A percentile compares a stretch with the other conserved stretches of the same genome.
phyloP scores from a whole-genome alignment of 2,329 filamentous ascomycete genomes.

The Lachnellula arida region DNA sequence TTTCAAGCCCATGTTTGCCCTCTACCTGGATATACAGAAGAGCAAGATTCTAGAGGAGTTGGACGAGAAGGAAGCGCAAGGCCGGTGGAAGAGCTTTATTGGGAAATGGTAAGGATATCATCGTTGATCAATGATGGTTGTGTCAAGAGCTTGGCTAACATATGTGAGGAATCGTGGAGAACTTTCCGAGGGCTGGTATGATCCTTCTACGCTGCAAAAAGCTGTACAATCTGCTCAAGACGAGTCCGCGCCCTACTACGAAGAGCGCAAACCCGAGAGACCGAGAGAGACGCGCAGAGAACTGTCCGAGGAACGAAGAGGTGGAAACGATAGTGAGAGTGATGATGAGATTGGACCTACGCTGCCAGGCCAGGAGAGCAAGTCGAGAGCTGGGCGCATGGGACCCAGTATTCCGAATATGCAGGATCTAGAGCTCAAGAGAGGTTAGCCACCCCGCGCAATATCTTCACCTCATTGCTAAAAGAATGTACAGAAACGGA shows the following conservation, averaged over 20 bases:
- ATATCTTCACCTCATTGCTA: not conserved
- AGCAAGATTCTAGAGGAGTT: slow-evolving; percentile 63
- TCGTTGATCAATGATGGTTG: slow-evolving; percentile 1
- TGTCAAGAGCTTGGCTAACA: slow-evolving; percentile 38
- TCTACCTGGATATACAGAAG: slow-evolving; percentile 88
- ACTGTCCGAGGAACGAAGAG: slow-evolving; percentile 2
- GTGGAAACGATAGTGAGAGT: slow-evolving; percentile 23
- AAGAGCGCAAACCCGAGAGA: not conserved
- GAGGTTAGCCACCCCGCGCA: slow-evolving; percentile 34
- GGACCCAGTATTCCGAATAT: slow-evolving; percentile 65
- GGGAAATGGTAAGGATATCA: slow-evolving; percentile 65
- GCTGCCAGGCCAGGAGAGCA: slow-evolving; percentile 35
- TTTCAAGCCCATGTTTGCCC: slow-evolving; percentile 70
- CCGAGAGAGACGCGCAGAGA: not conserved
- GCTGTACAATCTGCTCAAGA: slow-evolving; percentile 20
- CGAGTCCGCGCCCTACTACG: slow-evolving; percentile 3
- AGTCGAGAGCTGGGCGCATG: slow-evolving; percentile 24
- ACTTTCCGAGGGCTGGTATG: slow-evolving; percentile 89
- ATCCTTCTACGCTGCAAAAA: slow-evolving; percentile 54
- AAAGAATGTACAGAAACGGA: slow-evolving; percentile 27
- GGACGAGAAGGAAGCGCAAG: slow-evolving; percentile 68
- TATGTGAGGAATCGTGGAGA: slow-evolving; percentile 71
- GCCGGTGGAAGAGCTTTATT: slow-evolving; percentile 91
- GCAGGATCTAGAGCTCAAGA: slow-evolving; percentile 65
- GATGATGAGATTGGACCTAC: slow-evolving; percentile 43